A percentile compares a stretch with the other conserved stretches of the same genome.
Evolutionary conservation across 2,329 filamentous ascomycete genomes (phyloP).

Genomic region (Exserohilum turcica): DNA sequence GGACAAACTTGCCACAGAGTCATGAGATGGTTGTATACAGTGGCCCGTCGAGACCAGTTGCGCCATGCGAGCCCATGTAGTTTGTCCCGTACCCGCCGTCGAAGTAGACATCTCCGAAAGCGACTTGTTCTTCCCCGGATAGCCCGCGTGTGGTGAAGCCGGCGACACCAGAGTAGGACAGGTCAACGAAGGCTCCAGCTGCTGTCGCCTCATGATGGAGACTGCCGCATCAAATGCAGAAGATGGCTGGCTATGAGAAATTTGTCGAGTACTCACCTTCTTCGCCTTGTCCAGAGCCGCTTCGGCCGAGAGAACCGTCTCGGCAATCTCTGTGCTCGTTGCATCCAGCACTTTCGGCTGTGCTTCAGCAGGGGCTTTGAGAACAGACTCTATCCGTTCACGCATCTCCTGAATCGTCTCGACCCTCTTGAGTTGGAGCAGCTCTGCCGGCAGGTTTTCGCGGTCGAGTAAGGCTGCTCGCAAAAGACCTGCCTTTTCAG

Average conservation of each 20-base stretch:
- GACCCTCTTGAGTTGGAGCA: constrained; percentile 39
- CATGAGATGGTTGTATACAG: too few species aligned
- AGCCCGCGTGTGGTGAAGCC: constrained; percentile 13
- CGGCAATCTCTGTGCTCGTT: constrained; percentile 43
- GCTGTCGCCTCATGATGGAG: constrained; percentile 24
- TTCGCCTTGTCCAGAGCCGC: constrained; percentile 44
- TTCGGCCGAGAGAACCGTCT: constrained; percentile 41
- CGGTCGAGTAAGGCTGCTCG: constrained; percentile 41
- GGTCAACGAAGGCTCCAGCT: constrained; percentile 28
- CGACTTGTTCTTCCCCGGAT: constrained; percentile 23
- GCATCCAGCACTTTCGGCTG: constrained; percentile 39
- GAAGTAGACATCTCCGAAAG: constrained; percentile 28
- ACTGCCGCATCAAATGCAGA: constrained; percentile 31
- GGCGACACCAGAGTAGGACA: constrained; percentile 30
- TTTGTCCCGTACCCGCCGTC: constrained; percentile 30
- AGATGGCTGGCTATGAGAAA: constrained; percentile 26
- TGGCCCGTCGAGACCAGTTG: constrained; percentile 30
- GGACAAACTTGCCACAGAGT: constrained; percentile 42
- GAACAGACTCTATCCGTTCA: constrained; percentile 41
- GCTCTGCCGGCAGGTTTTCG: constrained; percentile 40
- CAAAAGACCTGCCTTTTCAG: constrained; percentile 44
- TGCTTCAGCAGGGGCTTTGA: constrained; percentile 39
- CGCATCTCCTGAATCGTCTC: constrained; percentile 42
- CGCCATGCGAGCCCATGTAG: constrained; percentile 32
- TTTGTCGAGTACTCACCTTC: constrained; percentile 44